Conservation (phyloP, 1,284 basidiomycete species). For the Meira nashicola region DNA sequence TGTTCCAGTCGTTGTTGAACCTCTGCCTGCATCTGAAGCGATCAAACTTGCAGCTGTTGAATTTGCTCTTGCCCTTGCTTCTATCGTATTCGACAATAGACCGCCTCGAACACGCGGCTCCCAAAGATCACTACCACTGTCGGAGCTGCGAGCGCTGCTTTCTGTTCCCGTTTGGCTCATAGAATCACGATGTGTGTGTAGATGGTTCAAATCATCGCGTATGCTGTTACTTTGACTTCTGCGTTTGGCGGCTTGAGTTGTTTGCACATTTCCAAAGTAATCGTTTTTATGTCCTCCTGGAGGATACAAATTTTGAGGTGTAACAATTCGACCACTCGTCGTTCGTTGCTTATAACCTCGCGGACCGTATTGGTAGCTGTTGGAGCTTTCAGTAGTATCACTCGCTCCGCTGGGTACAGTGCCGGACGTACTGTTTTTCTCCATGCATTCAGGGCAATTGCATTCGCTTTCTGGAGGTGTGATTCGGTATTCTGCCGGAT, state of each 20-base stretch:
- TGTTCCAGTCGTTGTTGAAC: constrained; percentile 23
- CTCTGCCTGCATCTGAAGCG: background rate
- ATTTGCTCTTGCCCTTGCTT: constrained; percentile 3
- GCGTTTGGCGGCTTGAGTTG: background rate
- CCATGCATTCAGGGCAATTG: constrained; percentile 36
- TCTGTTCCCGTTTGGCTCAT: constrained; percentile 27
- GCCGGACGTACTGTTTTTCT: constrained; percentile 31
- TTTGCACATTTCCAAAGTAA: constrained; percentile 21
- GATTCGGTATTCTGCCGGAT: constrained; percentile 8
- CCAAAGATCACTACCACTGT: constrained; percentile 23
- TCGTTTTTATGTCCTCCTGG: constrained; percentile 22
- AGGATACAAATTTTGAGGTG: constrained; percentile 30
- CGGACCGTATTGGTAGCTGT: constrained; percentile 22
- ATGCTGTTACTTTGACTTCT: background rate
- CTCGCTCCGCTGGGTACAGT: constrained; percentile 42
- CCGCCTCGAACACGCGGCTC: constrained; percentile 26
- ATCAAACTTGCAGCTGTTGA: background rate
- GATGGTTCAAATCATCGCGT: background rate
- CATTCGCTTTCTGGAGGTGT: constrained; percentile 40
- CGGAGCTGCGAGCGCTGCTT: constrained; percentile 27
- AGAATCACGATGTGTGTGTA: background rate
- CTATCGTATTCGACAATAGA: background rate
- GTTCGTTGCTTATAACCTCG: constrained; percentile 29
- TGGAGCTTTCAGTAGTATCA: constrained; percentile 41
- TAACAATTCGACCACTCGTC: constrained; percentile 38